A percentile compares a stretch with the other conserved stretches of the same genome.
phyloP scores from a whole-genome alignment of 805 yeast genomes.

The Candida gorgasii region DNA sequence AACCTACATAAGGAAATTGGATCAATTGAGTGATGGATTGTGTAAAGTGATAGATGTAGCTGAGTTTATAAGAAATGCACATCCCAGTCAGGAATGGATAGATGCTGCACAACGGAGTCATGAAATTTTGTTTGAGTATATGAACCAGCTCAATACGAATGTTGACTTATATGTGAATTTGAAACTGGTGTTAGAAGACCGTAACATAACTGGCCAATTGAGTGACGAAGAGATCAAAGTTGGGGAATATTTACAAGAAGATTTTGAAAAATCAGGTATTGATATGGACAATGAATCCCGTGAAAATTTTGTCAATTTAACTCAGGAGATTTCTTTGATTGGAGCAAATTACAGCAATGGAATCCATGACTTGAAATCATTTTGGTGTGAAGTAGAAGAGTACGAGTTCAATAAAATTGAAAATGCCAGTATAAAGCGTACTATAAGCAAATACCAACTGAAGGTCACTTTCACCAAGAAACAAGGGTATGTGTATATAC shows the following conservation, averaged over 20 bases:
- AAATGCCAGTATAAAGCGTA: slow-evolving; percentile 21
- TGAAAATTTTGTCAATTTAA: slow-evolving; percentile 68
- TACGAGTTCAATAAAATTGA: slow-evolving; percentile 31
- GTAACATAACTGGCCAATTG: slow-evolving; percentile 35
- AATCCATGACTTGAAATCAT: slow-evolving; percentile 33
- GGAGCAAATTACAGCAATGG: slow-evolving; percentile 76
- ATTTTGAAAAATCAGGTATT: slow-evolving; percentile 89
- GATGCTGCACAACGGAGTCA: slow-evolving; percentile 86
- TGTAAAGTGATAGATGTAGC: slow-evolving; percentile 94
- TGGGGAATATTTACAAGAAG: slow-evolving; percentile 76
- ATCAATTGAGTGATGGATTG: slow-evolving; percentile 80
- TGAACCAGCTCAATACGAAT: slow-evolving; percentile 89
- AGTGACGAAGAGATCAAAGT: slow-evolving; percentile 77
- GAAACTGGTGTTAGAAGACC: slow-evolving; percentile 50
- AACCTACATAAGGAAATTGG: slow-evolving; percentile 65
- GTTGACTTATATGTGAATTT: slow-evolving; percentile 66
- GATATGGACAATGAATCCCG: slow-evolving; percentile 69
- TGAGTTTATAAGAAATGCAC: slow-evolving; percentile 86
- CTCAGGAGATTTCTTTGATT: slow-evolving; percentile 75
- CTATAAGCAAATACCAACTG: slow-evolving; percentile 28
- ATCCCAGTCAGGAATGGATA: slow-evolving; percentile 71
- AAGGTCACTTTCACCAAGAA: slow-evolving; percentile 18
- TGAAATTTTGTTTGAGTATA: slow-evolving; percentile 85
- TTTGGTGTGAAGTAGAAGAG: slow-evolving; percentile 37
- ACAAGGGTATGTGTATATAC: slow-evolving; percentile 23